These are phyloP conservation scores for Mycena sanguinolenta DNA, from an alignment of 768 basidiomycete species.

Conservation along the genomic window DNA sequence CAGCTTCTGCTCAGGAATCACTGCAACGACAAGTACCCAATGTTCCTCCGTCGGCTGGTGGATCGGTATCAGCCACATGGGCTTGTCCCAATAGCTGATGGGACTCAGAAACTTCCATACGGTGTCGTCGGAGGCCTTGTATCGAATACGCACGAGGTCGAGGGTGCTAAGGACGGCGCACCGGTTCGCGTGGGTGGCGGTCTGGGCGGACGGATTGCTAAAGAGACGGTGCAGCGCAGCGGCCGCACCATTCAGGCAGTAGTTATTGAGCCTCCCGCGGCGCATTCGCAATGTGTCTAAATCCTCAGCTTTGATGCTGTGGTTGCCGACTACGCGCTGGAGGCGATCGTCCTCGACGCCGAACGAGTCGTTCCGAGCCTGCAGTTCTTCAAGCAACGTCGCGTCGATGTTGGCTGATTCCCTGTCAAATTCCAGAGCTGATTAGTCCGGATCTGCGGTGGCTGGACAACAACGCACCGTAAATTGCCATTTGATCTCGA, in stretches of 20 bases:
- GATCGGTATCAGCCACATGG: slow-evolving; percentile 54
- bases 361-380: no score
- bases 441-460: no score
- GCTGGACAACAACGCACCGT: no score
- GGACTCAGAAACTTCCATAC: slow-evolving; percentile 40
- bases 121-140: slow-evolving; percentile 30
- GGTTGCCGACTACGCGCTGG: no score
- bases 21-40: slow-evolving; percentile 49
- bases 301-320: no score
- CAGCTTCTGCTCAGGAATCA: slow-evolving; percentile 29
- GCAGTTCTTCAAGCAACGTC: no score
- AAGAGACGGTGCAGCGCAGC: slow-evolving; percentile 32
- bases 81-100: slow-evolving; percentile 46
- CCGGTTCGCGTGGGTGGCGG: neutral
- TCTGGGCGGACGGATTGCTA: no score
- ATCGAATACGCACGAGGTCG: slow-evolving; percentile 37
- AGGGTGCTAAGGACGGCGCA: slow-evolving; percentile 38
- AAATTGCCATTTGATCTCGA: no score
- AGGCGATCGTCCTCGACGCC: no score
- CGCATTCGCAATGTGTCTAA: no score
- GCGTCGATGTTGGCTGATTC: no score
- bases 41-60: slow-evolving; percentile 44
- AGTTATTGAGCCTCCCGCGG: slow-evolving; percentile 38
- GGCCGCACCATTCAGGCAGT: slow-evolving; percentile 44
- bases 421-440: no score